phyloP scores from a whole-genome alignment of 1,284 basidiomycete genomes.

The Pholiota adiposa region DNA sequence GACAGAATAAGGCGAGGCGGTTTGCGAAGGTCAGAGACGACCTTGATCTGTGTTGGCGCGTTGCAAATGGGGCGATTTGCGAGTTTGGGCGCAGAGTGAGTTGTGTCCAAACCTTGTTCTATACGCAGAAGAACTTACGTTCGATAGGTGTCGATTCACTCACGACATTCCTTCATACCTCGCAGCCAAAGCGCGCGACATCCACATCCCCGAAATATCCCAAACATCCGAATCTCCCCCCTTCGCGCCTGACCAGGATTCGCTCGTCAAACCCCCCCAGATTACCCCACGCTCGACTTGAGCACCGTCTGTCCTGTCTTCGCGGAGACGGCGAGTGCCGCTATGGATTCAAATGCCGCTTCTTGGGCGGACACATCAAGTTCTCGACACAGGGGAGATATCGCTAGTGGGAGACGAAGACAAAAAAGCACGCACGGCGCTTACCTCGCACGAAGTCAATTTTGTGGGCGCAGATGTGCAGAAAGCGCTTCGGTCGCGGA shows the following conservation, averaged over 20 bases:
- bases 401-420: slow-evolving; percentile 57
- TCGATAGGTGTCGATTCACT: slow-evolving; percentile 75
- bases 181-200: slow-evolving; percentile 74
- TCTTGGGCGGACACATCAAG: slow-evolving; percentile 76
- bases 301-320: slow-evolving; percentile 75
- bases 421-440: slow-evolving; percentile 53
- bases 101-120: background rate
- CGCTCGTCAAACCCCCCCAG: slow-evolving; percentile 27
- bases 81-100: slow-evolving; percentile 69
- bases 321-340: slow-evolving; percentile 75
- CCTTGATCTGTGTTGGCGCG: slow-evolving; percentile 74
- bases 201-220: slow-evolving; percentile 56
- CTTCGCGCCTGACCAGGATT: slow-evolving; percentile 46
- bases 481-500: slow-evolving; percentile 65
- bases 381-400: slow-evolving; percentile 43
- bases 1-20: slow-evolving; percentile 79
- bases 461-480: slow-evolving; percentile 62
- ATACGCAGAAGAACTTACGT: background rate
- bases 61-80: slow-evolving; percentile 68
- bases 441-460: slow-evolving; percentile 76
- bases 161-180: slow-evolving; percentile 86
- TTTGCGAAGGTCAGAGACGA: slow-evolving; percentile 77
- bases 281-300: slow-evolving; percentile 50
- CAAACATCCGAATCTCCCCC: slow-evolving; percentile 50
- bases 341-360: slow-evolving; percentile 89